Base-by-base conservation (phyloP, 768 basidiomycete genomes). In the Lentinula aciculospora region DNA sequence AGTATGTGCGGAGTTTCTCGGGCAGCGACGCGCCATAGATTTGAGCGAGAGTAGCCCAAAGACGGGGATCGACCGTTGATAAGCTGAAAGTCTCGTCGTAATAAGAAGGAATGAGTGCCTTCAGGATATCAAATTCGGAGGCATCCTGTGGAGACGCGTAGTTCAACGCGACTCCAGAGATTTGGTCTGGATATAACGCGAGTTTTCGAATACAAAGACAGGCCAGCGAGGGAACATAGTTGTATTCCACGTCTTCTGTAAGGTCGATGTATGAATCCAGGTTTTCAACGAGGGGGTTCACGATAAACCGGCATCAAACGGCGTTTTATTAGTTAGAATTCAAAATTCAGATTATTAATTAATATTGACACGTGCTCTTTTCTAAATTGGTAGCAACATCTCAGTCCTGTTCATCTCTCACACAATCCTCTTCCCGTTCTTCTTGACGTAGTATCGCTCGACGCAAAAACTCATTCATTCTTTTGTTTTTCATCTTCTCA, bases 41-140 rank as follows among this genome's bases (percentile, higher is more conserved):
- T 64, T 89, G 89, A 4, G 79, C 72, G 42, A 92, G 58, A 19
- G 78, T 71, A 0, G 78, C 81, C 86, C 88, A 90, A 13, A 86
- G 69, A 10, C 76, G 72, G 1, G 88, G 85, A 62, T 86, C 81
- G 1, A 80, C 66, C 0, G 61, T 54, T 29, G 48, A 69, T 19
- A 62, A 65, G 63, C 45, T 69, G 48, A 58, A 39, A 23, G 66
- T 58, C 25, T 66, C 58, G n/a, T 45, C 50, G 8, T 60, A 42
- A 32, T 64, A 64, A 12, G 61, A 60, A 3, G 78, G 78, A 28
- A 80, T 69, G 44, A 82, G 69, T 8, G 74, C 72, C 27, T 67
- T 69, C n/a, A 79, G 65, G 46, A 78, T 64, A 54, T 76, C 69
- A 48, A 64, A 69, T 21, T 63, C 62, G 1, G 39, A 7, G 36